phyloP scores from a whole-genome alignment of 1,284 basidiomycete genomes.

The Apiotrichum sp. region DNA sequence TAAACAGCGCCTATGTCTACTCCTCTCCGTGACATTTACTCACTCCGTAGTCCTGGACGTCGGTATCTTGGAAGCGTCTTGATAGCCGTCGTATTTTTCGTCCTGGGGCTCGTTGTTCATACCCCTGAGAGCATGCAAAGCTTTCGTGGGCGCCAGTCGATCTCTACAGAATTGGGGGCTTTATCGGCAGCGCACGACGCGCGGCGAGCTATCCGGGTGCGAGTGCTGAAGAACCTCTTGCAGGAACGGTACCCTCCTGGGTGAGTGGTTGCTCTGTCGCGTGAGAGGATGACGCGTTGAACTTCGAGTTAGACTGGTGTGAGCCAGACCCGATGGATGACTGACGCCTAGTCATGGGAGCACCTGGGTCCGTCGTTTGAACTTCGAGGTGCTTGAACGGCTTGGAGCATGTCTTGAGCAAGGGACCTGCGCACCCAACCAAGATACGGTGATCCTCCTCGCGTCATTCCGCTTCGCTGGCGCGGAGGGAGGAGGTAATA shows the following conservation, averaged over 20 bases:
- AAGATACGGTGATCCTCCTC: slow-evolving; percentile 27
- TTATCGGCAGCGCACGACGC: background rate
- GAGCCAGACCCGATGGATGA: background rate
- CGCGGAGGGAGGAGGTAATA: slow-evolving; percentile 1
- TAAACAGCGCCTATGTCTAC: background rate
- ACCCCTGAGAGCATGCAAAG: background rate
- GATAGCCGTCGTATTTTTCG: background rate
- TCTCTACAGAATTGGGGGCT: no score
- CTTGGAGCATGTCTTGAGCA: slow-evolving; percentile 20
- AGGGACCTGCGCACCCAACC: slow-evolving; percentile 18
- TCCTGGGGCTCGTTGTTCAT: background rate
- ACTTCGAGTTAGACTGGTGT: no score
- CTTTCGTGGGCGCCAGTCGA: background rate
- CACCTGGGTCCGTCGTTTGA: slow-evolving; percentile 1
- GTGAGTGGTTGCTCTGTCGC: background rate
- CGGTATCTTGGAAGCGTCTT: background rate
- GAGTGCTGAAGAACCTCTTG: slow-evolving; percentile 9
- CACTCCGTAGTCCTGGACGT: background rate
- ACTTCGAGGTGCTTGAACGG: slow-evolving; percentile 12
- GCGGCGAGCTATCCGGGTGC: background rate
- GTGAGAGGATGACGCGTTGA: background rate
- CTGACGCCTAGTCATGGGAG: background rate
- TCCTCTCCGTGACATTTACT: no score
- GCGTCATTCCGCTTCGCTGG: slow-evolving; percentile 28
- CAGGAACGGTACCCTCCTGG: slow-evolving; percentile 7